A percentile compares a stretch with the other conserved stretches of the same genome.
Conservation (phyloP, 345 rosid species). For the Syzygium jambos region DNA sequence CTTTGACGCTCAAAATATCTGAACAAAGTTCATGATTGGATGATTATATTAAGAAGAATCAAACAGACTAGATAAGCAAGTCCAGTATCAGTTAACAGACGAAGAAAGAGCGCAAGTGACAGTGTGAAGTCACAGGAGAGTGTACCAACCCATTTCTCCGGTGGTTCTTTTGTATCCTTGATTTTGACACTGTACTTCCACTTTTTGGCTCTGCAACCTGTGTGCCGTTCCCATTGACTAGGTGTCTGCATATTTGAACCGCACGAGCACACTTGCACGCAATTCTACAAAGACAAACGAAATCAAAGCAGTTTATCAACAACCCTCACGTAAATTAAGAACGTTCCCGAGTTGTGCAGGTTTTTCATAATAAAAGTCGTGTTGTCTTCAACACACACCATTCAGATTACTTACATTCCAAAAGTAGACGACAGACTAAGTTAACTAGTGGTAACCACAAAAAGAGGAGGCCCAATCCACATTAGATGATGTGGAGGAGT, state of each 20-base stretch:
- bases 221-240: conserved; percentile 95
- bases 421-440: too few species aligned
- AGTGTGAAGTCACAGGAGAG: neutral
- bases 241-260: conserved; percentile 71
- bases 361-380: too few species aligned
- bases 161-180: conserved; percentile 49
- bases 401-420: neutral
- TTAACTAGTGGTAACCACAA: too few species aligned
- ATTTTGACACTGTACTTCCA: conserved; percentile 96
- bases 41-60: neutral
- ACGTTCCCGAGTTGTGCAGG: too few species aligned
- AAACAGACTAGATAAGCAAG: neutral
- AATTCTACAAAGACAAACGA: conserved; percentile 39
- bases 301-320: neutral
- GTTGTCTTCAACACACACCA: neutral
- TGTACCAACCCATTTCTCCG: conserved; percentile 79
- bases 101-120: neutral
- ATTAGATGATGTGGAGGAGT: too few species aligned
- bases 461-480: too few species aligned
- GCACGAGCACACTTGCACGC: conserved; percentile 73
- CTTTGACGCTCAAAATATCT: neutral
- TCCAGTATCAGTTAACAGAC: neutral
- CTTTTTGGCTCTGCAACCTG: conserved; percentile 95
- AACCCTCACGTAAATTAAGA: too few species aligned
- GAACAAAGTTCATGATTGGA: neutral